Conservation (phyloP, 495 filamentous ascomycete genomes). For the Xylaria intraflava region DNA sequence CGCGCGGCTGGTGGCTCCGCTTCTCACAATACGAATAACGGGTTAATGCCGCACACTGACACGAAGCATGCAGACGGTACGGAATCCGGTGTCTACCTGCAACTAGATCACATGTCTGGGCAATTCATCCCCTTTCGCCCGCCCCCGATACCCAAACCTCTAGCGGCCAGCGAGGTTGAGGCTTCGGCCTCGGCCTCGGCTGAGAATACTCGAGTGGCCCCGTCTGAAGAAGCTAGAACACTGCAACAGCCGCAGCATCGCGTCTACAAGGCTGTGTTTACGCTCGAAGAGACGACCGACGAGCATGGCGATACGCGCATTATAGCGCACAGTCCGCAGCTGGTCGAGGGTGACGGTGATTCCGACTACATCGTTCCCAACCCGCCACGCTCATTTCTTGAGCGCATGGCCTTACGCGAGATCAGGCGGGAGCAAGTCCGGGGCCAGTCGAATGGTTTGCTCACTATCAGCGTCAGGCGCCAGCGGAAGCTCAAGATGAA, state of each 20-base stretch:
- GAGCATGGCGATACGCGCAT: constrained; percentile 59
- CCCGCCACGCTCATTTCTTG: constrained; percentile 40
- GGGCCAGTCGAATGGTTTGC: constrained; percentile 38
- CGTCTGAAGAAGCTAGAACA: constrained; percentile 23
- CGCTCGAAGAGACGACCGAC: constrained; percentile 69
- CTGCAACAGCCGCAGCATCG: constrained; percentile 43
- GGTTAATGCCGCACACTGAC: constrained; percentile 30
- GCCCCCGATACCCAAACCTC: constrained; percentile 64
- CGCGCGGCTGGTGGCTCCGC: constrained; percentile 20
- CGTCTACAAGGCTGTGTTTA: constrained; percentile 72
- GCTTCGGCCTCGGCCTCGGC: background rate
- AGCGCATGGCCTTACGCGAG: constrained; percentile 46
- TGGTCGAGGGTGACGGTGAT: constrained; percentile 36
- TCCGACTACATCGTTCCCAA: background rate
- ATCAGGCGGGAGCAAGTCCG: constrained; percentile 41
- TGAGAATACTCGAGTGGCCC: constrained; percentile 25
- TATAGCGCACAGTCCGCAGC: constrained; percentile 43
- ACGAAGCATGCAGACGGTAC: constrained; percentile 48
- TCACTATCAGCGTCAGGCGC: constrained; percentile 78
- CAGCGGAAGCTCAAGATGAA: constrained; percentile 95
- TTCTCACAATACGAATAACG: constrained; percentile 20
- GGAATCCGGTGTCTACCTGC: constrained; percentile 37
- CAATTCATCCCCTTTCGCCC: constrained; percentile 71
- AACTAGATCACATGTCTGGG: constrained; percentile 42
- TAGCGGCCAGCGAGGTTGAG: constrained; percentile 32